Evolutionary conservation across 2,329 filamentous ascomycete species (phyloP).

Genomic region (Acrodontium crateriforme): DNA sequence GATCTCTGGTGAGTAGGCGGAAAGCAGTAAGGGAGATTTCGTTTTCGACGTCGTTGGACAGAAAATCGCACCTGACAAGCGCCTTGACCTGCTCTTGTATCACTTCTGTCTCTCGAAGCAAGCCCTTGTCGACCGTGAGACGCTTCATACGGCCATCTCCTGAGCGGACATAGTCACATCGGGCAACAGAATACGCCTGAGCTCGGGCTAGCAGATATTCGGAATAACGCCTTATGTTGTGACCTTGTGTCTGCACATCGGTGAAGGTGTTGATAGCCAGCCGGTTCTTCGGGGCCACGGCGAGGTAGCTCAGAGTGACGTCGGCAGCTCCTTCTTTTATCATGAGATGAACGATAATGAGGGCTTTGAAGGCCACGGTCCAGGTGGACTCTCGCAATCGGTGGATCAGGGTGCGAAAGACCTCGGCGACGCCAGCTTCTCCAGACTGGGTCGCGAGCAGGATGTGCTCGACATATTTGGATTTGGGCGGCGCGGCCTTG

Average conservation of each 20-base stretch:
- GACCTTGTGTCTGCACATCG: constrained; percentile 87
- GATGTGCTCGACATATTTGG: constrained; percentile 98
- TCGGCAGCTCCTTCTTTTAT: constrained; percentile 87
- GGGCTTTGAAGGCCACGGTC: constrained; percentile 98
- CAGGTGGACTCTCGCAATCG: constrained; percentile 90
- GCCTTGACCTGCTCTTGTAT: constrained; percentile 80
- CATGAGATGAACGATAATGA: constrained; percentile 95
- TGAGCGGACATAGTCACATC: constrained; percentile 76
- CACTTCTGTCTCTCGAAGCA: constrained; percentile 79
- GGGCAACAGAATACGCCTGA: constrained; percentile 68
- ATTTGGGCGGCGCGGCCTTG: constrained; percentile 85
- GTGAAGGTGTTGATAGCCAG: constrained; percentile 84
- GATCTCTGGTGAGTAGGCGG: constrained; percentile 74
- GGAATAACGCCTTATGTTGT: constrained; percentile 85
- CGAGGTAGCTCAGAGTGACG: constrained; percentile 71
- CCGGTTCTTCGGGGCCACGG: constrained; percentile 61
- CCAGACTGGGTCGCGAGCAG: constrained; percentile 87
- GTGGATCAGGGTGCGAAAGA: constrained; percentile 82
- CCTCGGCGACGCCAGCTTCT: constrained; percentile 86
- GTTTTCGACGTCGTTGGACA: constrained; percentile 81
- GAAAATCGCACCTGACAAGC: constrained; percentile 77
- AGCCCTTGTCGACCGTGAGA: constrained; percentile 77
- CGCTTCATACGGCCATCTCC: constrained; percentile 74
- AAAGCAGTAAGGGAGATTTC: constrained; percentile 95
- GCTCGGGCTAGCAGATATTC: constrained; percentile 75